Base-by-base conservation (phyloP, 495 filamentous ascomycete species). In the Trichoderma virens region DNA sequence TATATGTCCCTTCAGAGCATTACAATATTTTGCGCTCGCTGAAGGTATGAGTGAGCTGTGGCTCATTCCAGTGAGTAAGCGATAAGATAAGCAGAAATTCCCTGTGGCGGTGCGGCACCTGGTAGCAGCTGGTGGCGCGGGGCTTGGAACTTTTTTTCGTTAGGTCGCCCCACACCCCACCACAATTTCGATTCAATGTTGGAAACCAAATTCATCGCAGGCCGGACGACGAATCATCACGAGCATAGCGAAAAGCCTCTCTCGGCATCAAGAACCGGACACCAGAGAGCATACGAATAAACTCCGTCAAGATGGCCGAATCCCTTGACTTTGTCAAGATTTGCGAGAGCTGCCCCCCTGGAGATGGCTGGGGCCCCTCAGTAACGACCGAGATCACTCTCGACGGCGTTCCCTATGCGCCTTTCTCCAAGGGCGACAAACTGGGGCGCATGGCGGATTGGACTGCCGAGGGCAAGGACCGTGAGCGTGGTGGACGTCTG, bases 391-490 rank as follows among this genome's bases (percentile, higher is more conserved):
- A 96, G 70, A 94, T 91, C 63, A 93, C 88, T 63, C 82, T 98
- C 65, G 86, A 93, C 70, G 94, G 95, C 72, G 92, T 98, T 35
- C 94, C 94, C 4, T 98, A 97, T 69, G 93, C 93, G 60, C 93
- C 95, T 56, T 98, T 92, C 80, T 97, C 92, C 65, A 98, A 98
- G 81, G 91, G 91, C 69, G 94, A 98, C 82, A 98, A 98, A 82
- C 80, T 98, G 31, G 94, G 95, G 62, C 92, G 94, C 68, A 98
- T 98, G 94, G 94, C 94, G 23, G 94, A 98, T 78, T 98, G 95
- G 95, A 96, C 93, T 11, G 73, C 87, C n/a, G 94, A 97, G 68
- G 86, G 89, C 68, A 97, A 97, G 78, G 93, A 96, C 16, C 78
- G 88, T 65, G 86, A 92, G 65, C 82, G 93, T 59, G 87, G 88